phyloP scores from a whole-genome alignment of 768 basidiomycete genomes.

The Gautieria morchelliformis region DNA sequence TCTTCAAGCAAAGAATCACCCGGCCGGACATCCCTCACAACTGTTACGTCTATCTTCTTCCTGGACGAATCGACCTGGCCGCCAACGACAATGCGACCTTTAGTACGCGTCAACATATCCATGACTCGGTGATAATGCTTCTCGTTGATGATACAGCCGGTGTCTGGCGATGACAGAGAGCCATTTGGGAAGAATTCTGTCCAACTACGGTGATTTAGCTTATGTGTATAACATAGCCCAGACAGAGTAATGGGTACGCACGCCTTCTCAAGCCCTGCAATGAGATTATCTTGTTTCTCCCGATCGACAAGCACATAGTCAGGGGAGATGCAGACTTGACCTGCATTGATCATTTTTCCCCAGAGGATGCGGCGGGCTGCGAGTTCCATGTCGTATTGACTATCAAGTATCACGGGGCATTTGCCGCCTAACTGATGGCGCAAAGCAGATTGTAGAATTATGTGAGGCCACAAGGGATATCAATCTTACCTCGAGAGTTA shows the following conservation, averaged over 20 bases:
- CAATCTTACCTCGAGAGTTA: constrained; percentile 31
- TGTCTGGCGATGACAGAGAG: constrained; percentile 33
- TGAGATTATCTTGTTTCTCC: constrained; percentile 27
- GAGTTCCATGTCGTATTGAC: constrained; percentile 52
- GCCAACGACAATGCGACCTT: constrained; percentile 56
- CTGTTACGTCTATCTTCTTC: constrained; percentile 61
- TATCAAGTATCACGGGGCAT: constrained; percentile 67
- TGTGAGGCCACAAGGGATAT: background rate
- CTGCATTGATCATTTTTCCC: constrained; percentile 71
- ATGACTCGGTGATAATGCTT: constrained; percentile 51
- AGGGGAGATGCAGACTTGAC: constrained; percentile 55
- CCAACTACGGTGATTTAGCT: background rate
- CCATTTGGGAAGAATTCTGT: constrained; percentile 50
- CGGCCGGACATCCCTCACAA: constrained; percentile 51
- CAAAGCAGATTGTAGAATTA: background rate
- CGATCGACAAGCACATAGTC: constrained; percentile 42
- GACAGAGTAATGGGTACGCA: constrained; percentile 11
- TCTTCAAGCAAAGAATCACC: constrained; percentile 73
- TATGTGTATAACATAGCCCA: background rate
- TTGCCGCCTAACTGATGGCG: constrained; percentile 29
- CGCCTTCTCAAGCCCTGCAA: constrained; percentile 34
- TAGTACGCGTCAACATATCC: constrained; percentile 50
- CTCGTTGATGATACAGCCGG: constrained; percentile 42
- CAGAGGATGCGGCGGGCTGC: constrained; percentile 66
- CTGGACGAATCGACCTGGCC: constrained; percentile 49